Percentiles rank a stretch among this genome's conserved stretches.
These are phyloP conservation scores for Cotoneaster glaucophyllus DNA, from an alignment of 306 rosid genomes.

Conservation along the genomic window DNA sequence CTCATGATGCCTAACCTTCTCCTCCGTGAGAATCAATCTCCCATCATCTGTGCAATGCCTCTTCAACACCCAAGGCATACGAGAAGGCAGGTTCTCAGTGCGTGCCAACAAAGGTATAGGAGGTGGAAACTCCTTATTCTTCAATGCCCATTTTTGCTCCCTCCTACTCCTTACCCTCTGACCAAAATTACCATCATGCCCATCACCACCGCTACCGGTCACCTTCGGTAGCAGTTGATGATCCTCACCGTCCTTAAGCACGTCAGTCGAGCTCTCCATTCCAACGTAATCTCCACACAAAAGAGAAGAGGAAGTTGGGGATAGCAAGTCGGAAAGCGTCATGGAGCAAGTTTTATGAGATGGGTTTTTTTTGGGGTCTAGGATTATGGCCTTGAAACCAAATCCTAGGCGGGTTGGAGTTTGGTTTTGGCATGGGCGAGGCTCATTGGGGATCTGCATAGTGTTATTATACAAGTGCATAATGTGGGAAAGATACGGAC, in stretches of 20 bases:
- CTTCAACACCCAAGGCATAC: conserved; percentile 63
- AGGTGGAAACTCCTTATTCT: conserved; percentile 49
- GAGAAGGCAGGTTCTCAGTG: conserved; percentile 47
- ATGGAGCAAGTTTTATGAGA: background rate
- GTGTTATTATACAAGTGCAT: background rate
- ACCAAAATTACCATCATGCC: background rate
- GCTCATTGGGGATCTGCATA: background rate
- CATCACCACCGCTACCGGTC: background rate
- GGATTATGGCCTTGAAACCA: background rate
- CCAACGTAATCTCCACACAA: conserved; percentile 45
- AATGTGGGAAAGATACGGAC: background rate
- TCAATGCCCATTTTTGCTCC: background rate
- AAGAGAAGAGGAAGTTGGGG: background rate
- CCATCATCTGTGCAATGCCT: conserved; percentile 60
- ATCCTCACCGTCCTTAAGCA: conserved; percentile 4
- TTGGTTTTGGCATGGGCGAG: background rate
- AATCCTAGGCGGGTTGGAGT: background rate
- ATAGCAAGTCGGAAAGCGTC: background rate
- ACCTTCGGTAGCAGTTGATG: background rate
- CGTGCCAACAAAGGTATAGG: conserved; percentile 52
- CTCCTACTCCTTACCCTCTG: background rate
- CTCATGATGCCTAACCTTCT: conserved; percentile 53
- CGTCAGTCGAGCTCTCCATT: conserved; percentile 53
- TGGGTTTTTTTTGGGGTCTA: conserved; percentile 3
- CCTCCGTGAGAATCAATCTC: conserved; percentile 52